Conservation (phyloP, 1,284 basidiomycete genomes). For the Cryptococcus sp. region DNA sequence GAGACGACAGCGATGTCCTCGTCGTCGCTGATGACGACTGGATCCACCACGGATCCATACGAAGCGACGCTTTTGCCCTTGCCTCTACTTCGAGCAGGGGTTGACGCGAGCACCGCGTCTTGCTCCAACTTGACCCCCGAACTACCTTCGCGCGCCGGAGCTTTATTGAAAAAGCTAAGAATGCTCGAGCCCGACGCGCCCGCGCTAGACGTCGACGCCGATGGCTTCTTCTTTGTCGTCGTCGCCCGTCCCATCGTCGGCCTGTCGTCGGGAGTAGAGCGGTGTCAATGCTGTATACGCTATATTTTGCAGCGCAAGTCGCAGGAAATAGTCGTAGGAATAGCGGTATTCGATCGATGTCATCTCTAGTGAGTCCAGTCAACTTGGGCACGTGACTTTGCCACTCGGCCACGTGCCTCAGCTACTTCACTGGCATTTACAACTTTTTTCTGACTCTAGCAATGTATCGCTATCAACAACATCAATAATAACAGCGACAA, state of each 20-base stretch:
- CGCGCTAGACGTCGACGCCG: conserved; percentile 2
- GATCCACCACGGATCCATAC: conserved; percentile 13
- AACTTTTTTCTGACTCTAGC: conserved; percentile 12
- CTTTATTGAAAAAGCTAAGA: conserved; percentile 33
- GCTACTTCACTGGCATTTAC: conserved; percentile 5
- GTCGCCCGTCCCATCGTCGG: conserved; percentile 19
- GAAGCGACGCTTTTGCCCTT: conserved; percentile 15
- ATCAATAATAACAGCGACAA: conserved; percentile 9
- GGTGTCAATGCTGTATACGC: neutral
- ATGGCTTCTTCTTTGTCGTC: conserved; percentile 19
- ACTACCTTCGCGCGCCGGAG: conserved; percentile 9
- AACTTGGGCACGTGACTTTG: conserved; percentile 7
- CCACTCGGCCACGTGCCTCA: conserved; percentile 9
- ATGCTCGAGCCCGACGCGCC: conserved; percentile 10
- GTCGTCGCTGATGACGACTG: conserved; percentile 24
- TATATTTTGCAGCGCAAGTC: neutral
- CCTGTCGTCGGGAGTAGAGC: neutral
- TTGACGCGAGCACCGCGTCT: neutral
- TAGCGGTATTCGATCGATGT: conserved; percentile 3
- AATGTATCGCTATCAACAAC: neutral
- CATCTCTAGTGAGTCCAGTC: conserved; percentile 15
- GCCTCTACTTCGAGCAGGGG: neutral
- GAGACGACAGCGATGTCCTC: conserved; percentile 10
- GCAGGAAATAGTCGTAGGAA: neutral
- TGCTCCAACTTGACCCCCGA: conserved; percentile 7